phyloP scores from a whole-genome alignment of 2,329 filamentous ascomycete genomes.

The Pseudofabraea citricarpa region DNA sequence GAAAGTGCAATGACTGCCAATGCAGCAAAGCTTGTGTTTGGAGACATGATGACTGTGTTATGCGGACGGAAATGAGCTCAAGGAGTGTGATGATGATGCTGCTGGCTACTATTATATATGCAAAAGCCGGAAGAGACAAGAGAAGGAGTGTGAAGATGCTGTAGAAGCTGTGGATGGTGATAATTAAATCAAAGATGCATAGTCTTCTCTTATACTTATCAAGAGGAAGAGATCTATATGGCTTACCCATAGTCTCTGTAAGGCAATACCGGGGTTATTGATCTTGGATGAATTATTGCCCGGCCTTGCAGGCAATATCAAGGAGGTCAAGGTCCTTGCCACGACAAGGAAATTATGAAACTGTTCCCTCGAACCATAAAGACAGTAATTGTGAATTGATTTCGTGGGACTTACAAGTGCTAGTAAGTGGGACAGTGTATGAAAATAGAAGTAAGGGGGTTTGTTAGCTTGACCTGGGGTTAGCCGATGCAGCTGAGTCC shows the following conservation, averaged over 20 bases:
- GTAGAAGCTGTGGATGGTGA: not conserved
- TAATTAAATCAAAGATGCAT: not conserved
- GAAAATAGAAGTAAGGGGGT: no score
- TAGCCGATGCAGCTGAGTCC: no score
- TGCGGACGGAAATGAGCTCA: not conserved
- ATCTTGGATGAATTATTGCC: slow-evolving; percentile 6
- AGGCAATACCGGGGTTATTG: slow-evolving; percentile 1
- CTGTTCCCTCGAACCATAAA: no score
- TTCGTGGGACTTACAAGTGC: no score
- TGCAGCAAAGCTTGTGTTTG: not conserved
- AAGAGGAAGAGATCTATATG: no score
- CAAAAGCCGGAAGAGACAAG: not conserved
- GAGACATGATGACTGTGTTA: slow-evolving; percentile 4
- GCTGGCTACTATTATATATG: no score
- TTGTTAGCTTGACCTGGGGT: no score
- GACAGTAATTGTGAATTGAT: no score
- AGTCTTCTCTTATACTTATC: no score
- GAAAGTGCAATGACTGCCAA: slow-evolving; percentile 5
- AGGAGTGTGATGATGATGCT: not conserved
- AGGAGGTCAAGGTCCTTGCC: no score
- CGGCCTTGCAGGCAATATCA: slow-evolving; percentile 7
- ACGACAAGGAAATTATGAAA: no score
- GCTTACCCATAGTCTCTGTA: not conserved
- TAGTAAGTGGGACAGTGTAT: no score
- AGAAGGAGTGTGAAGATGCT: not conserved